Evolutionary conservation across 31 red algal genomes (phyloP).

Genomic region (Odonthalia washingtoniensis): DNA sequence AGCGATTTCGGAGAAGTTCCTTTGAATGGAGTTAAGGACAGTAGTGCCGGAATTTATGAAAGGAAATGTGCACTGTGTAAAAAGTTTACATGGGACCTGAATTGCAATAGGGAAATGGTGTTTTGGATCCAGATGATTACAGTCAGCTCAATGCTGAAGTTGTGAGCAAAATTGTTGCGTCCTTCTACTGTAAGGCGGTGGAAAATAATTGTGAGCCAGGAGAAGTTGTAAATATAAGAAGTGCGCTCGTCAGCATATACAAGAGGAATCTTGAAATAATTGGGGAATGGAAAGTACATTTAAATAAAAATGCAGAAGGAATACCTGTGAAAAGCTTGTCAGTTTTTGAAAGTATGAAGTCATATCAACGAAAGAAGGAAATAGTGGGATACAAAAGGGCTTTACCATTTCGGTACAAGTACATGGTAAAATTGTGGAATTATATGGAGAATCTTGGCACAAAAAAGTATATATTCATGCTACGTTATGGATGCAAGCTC

Average conservation of each 20-base stretch:
- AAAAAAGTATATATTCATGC: background rate
- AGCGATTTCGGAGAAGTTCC: too few species aligned
- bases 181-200: background rate
- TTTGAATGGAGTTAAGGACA: too few species aligned
- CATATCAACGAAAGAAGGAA: conserved; percentile 1
- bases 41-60: too few species aligned
- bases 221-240: conserved; percentile 8
- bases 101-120: too few species aligned
- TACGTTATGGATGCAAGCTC: conserved; percentile 2
- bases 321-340: background rate
- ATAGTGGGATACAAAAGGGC: background rate
- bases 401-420: conserved; percentile 8
- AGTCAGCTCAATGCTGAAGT: background rate
- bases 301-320: background rate
- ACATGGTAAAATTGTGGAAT: conserved; percentile 11
- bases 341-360: too few species aligned
- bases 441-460: background rate
- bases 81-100: background rate
- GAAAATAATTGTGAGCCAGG: background rate
- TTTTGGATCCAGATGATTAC: background rate
- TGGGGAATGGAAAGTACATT: conserved; percentile 9
- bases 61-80: background rate
- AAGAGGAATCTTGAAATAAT: background rate
- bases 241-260: conserved; percentile 24
- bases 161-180: background rate